phyloP scores from a whole-genome alignment of 768 basidiomycete genomes.

The Rhodotorula sphaerocarpa region DNA sequence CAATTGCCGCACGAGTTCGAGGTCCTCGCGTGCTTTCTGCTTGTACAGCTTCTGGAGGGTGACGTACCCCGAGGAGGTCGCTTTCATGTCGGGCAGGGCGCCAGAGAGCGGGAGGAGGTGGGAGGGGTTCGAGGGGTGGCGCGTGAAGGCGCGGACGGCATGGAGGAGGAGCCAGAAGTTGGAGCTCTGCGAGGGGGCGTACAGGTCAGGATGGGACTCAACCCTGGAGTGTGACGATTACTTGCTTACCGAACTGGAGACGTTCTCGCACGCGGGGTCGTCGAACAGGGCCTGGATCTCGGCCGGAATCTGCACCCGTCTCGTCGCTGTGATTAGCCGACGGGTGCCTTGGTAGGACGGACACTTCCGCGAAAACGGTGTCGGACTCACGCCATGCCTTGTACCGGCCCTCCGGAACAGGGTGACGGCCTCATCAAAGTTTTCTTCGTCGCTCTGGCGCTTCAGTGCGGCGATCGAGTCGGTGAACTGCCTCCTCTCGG shows the following conservation, averaged over 20 bases:
- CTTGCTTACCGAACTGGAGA: slow-evolving; percentile 46
- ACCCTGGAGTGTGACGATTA: background rate
- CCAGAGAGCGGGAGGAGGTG: slow-evolving; percentile 68
- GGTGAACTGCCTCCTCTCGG: slow-evolving; percentile 74
- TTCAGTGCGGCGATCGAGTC: slow-evolving; percentile 56
- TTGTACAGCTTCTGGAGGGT: slow-evolving; percentile 79
- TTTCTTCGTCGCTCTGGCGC: slow-evolving; percentile 70
- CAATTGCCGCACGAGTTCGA: slow-evolving; percentile 36
- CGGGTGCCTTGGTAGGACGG: no score
- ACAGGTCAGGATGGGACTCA: no score
- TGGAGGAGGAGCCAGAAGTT: slow-evolving; percentile 72
- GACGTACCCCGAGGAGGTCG: slow-evolving; percentile 74
- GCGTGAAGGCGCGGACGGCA: slow-evolving; percentile 59
- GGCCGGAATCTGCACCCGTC: slow-evolving; percentile 52
- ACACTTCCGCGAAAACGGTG: no score
- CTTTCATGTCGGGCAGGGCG: slow-evolving; percentile 91
- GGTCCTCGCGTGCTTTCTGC: slow-evolving; percentile 51
- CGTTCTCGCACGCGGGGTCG: slow-evolving; percentile 52
- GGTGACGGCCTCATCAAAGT: slow-evolving; percentile 86
- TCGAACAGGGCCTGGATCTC: slow-evolving; percentile 60
- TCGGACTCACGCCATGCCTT: slow-evolving; percentile 6
- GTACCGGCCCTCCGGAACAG: slow-evolving; percentile 53
- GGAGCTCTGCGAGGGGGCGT: slow-evolving; percentile 45
- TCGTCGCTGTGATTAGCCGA: background rate
- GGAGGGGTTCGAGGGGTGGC: slow-evolving; percentile 44